Evolutionary conservation across 2,329 filamentous ascomycete genomes (phyloP), one percentile per base, ranked within the genome.

Genomic region (Alternaria sp.): DNA sequence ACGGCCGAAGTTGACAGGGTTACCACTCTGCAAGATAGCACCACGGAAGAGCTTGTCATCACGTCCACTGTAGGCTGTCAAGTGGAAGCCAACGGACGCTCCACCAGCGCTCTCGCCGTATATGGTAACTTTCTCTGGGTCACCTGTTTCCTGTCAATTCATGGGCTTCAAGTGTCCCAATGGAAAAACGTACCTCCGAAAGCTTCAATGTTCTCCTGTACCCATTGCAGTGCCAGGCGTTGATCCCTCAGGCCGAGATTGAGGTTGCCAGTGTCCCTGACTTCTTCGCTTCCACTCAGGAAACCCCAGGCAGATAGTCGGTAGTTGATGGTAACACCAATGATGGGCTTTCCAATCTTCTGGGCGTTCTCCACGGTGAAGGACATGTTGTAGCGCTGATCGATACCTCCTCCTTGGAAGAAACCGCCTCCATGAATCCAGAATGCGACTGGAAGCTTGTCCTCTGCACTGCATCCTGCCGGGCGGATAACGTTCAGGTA

Each of bases 281-380:
- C 63, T 54, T 79, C 75, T 47, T 77, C 64, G 19, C 71, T 74
- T 44, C 75, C 74, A 25, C 86, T 84, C 23, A 92, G 77, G 74
- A 95, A 93, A 0, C 91, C 91, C 70, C 93, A 84, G 17, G 73
- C 69, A 59, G 70, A 71, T 43, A 92, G 81, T 12, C 90, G 85
- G 77, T 87, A 89, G 67, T 81, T 81, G 51, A 82, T 75, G 59
- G 60, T 79, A 4, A 82, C 78, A 1, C 68, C 78, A 36, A 88
- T 81, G 19, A 87, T 79, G 0, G 86, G 85, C 40, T 81, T 78
- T 0, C 80, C 82, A n/a, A 81, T 80, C 6, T 82, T 80, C 1
- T 78, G 75, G 0, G 83, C 83, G 15, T 85, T 72, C 62, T 83
- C 77, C 1, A 87, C 83, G n/a, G 87, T 72, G 8, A 80, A 80